Evolutionary conservation across 768 basidiomycete genomes (phyloP), one percentile per base, ranked within the genome.

Genomic region (Xerocomellus intermedius): DNA sequence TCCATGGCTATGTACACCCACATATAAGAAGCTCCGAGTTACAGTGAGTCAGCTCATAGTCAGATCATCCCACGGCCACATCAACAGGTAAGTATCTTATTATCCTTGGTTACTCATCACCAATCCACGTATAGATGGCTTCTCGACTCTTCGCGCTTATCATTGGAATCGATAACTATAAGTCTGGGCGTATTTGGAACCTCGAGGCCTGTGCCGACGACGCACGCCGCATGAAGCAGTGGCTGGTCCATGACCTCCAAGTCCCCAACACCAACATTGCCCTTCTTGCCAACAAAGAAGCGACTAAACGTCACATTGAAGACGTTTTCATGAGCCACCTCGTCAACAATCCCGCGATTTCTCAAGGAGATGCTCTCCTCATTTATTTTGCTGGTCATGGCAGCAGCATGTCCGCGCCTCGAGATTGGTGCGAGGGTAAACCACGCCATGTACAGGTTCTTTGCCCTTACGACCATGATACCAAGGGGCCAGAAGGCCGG

Each of bases 341-440:
- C 36, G 74, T 83, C 58, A 82, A 83, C 66, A 88, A 89, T 62
- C 72, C 79, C 8, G 70, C 69, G 28, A 85, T 89, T 48, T 77
- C 80, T 45, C 71, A 67, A 24, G 86, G 82, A 22, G 86, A 88
- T 55, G 82, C 87, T 32, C 77, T 89, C 38, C 59, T 89, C 58
- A 67, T 89, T 47, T 89, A 86, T 62, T 89, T 87, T 63, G 84
- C 87, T 36, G 87, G 87, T n/a, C 86, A 88, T 64, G 87, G 87
- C 24, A 84, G 83, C 64, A 75, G 69, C 50, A 64, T 84, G 41
- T 67, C 73, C 14, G 79, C 83, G n/a, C 86, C 86, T 47, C 67
- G 70, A 35, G 81, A 77, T 48, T 88, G 87, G 87, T 82, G 79
- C 63, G 75, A 77, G 56, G 68, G 69, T 37, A 74, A 72, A 35